These are phyloP conservation scores for Coniochaeta pulveracea DNA, from an alignment of 2,329 filamentous ascomycete genomes.

Conservation along the genomic window DNA sequence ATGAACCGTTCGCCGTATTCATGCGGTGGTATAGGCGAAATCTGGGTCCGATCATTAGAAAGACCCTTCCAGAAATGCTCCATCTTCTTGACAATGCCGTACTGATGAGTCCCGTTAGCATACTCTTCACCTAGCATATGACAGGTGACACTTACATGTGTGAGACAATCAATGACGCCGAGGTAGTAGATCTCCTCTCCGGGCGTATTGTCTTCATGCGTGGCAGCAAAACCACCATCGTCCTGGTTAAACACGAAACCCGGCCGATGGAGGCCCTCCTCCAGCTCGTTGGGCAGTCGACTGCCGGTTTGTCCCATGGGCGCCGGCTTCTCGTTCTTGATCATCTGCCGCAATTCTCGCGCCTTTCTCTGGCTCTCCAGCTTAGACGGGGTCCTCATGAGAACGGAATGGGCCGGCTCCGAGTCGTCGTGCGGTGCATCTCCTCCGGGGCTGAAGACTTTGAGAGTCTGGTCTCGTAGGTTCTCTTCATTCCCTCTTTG, in stretches of 20 bases:
- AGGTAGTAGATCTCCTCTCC: constrained; percentile 96
- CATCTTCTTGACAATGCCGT: constrained; percentile 85
- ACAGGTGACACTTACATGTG: constrained; percentile 58
- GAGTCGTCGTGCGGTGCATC: constrained; percentile 47
- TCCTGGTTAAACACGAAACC: constrained; percentile 84
- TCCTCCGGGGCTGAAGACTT: constrained; percentile 86
- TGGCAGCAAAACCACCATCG: constrained; percentile 86
- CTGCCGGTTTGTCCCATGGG: constrained; percentile 74
- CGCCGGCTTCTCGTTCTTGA: constrained; percentile 87
- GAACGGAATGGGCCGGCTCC: constrained; percentile 42
- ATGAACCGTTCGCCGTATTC: constrained; percentile 91
- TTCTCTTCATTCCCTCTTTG: constrained; percentile 92
- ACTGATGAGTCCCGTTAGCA: constrained; percentile 37
- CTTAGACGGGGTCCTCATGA: constrained; percentile 86
- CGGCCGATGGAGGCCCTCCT: constrained; percentile 58
- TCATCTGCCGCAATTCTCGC: constrained; percentile 79
- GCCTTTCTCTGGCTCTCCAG: constrained; percentile 86
- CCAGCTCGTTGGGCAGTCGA: constrained; percentile 83
- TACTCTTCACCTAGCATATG: constrained; percentile 13
- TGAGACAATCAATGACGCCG: constrained; percentile 95
- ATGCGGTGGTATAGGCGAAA: constrained; percentile 83
- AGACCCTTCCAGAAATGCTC: constrained; percentile 97
- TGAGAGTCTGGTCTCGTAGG: constrained; percentile 74
- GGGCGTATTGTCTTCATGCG: constrained; percentile 74
- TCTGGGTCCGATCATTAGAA: constrained; percentile 70